A percentile compares a stretch with the other conserved stretches of the same genome.
phyloP scores from a whole-genome alignment of 441 rosid species.

The Adansonia grandidieri region DNA sequence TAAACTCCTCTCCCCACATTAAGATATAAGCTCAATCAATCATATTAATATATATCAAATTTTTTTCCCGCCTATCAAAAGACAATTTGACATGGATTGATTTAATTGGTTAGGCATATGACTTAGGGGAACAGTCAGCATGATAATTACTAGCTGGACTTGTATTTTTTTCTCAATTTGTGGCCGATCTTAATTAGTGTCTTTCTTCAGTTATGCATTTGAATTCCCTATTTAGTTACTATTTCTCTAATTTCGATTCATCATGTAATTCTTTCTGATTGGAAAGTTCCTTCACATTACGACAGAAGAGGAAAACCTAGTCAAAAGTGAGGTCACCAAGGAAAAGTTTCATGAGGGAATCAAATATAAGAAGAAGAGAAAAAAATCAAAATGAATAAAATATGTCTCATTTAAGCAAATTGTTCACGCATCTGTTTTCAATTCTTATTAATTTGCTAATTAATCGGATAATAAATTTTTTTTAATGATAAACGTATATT shows the following conservation, averaged over 20 bases:
- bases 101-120: too few species aligned
- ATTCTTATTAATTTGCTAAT: too few species aligned
- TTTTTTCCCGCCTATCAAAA: too few species aligned
- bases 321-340: background rate
- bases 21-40: too few species aligned
- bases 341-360: conserved; percentile 5
- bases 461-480: too few species aligned
- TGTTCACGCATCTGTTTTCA: background rate
- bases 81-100: too few species aligned
- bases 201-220: background rate
- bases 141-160: too few species aligned
- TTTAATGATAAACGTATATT: too few species aligned
- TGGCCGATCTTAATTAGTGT: background rate
- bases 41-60: too few species aligned
- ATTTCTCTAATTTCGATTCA: background rate
- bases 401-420: background rate
- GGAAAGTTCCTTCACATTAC: background rate
- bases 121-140: too few species aligned
- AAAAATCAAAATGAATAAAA: background rate
- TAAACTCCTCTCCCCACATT: too few species aligned
- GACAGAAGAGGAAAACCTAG: background rate
- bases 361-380: background rate
- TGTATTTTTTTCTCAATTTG: background rate
- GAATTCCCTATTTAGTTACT: background rate
- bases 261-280: background rate